Evolutionary conservation across 768 basidiomycete species (phyloP).

Genomic region (Naganishia onofrii): DNA sequence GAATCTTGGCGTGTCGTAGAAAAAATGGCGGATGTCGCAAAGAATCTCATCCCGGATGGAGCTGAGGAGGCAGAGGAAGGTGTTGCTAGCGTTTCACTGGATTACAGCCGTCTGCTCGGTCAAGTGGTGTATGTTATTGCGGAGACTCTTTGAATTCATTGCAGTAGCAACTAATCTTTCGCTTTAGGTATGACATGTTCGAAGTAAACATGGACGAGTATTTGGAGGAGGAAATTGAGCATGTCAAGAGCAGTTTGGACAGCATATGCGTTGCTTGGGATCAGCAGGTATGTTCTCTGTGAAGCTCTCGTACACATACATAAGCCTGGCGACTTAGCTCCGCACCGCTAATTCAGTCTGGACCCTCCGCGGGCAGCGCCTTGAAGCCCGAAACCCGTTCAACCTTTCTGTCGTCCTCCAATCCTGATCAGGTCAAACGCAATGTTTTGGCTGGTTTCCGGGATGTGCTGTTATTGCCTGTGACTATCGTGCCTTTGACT

Average conservation of each 20-base stretch:
- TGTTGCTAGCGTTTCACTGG: not conserved
- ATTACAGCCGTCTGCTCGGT: slow-evolving; percentile 1
- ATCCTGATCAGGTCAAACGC: slow-evolving; percentile 86
- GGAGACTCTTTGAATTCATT: too few species aligned
- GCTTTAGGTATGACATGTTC: slow-evolving; percentile 83
- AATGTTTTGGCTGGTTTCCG: slow-evolving; percentile 91
- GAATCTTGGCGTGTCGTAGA: slow-evolving; percentile 86
- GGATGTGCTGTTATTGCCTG: slow-evolving; percentile 81
- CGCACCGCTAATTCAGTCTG: not conserved
- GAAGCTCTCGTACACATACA: not conserved
- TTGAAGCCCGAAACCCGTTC: slow-evolving; percentile 15
- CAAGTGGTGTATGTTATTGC: not conserved
- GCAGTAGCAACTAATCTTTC: not conserved
- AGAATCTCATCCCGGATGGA: not conserved
- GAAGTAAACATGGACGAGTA: slow-evolving; percentile 97
- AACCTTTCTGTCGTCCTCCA: slow-evolving; percentile 76
- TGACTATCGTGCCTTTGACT: slow-evolving; percentile 89
- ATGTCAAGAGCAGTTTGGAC: slow-evolving; percentile 70
- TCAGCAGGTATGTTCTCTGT: slow-evolving; percentile 58
- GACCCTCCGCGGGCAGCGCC: not conserved
- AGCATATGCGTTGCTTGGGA: slow-evolving; percentile 78
- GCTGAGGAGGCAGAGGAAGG: not conserved
- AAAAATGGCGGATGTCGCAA: slow-evolving; percentile 31
- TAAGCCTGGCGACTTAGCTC: not conserved
- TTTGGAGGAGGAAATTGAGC: slow-evolving; percentile 86